phyloP scores from a whole-genome alignment of 768 basidiomycete genomes.

The Pilatotrama ljubarskyi region DNA sequence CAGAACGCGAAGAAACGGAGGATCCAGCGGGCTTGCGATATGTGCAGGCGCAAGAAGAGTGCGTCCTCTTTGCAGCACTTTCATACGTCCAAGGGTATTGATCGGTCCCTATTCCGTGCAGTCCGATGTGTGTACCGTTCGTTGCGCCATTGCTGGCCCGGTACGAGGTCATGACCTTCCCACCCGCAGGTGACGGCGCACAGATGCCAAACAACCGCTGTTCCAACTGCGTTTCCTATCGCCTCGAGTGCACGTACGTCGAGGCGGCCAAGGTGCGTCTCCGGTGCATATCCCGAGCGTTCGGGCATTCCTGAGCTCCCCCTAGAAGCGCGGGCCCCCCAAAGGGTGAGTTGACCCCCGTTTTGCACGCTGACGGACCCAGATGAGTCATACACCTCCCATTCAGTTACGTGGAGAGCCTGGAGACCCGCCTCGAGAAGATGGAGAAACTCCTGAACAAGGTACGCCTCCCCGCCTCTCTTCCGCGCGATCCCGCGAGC shows the following conservation, averaged over 20 bases:
- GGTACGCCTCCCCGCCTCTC: constrained; percentile 25
- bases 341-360: constrained; percentile 47
- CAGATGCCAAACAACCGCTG: constrained; percentile 64
- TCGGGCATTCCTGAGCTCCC: neutral
- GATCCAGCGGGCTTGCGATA: constrained; percentile 79
- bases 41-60: constrained; percentile 85
- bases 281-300: neutral
- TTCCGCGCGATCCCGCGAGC: neutral
- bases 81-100: neutral
- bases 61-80: constrained; percentile 28
- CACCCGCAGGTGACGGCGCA: constrained; percentile 60
- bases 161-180: neutral
- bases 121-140: constrained; percentile 58
- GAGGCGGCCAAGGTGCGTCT: constrained; percentile 63
- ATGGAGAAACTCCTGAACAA: constrained; percentile 42
- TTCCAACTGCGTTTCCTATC: constrained; percentile 60
- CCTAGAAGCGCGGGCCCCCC: constrained; percentile 56
- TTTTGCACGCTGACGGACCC: too few species aligned
- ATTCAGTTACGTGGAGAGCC: constrained; percentile 39
- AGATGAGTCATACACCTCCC: neutral
- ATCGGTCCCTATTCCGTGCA: constrained; percentile 24
- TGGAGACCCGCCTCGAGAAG: constrained; percentile 44
- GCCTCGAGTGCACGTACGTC: constrained; percentile 64
- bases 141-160: neutral
- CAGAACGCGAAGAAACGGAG: constrained; percentile 61